Evolutionary conservation across 2,329 filamentous ascomycete species (phyloP).

Genomic region (Penicillium hordei): DNA sequence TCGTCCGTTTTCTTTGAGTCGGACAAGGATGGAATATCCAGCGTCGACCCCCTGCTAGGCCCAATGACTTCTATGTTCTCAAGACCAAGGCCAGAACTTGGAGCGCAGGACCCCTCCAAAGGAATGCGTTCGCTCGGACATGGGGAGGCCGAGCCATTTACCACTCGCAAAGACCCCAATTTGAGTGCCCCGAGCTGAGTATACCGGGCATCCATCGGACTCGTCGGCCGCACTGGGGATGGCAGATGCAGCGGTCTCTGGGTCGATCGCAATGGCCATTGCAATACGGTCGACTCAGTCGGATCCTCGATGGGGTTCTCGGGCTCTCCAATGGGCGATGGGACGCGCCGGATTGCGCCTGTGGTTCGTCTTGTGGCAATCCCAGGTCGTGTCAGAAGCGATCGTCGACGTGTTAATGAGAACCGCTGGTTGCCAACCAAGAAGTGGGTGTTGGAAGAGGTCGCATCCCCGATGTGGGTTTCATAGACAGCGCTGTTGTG

Average conservation of each 20-base stretch:
- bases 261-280: constrained; percentile 23
- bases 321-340: constrained; percentile 27
- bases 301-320: constrained; percentile 13
- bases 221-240: constrained; percentile 20
- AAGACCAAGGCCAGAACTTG: constrained; percentile 18
- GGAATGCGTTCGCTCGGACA: constrained; percentile 37
- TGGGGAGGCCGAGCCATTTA: constrained; percentile 41
- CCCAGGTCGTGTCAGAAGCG: constrained; percentile 37
- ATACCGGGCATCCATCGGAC: constrained; percentile 36
- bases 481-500: constrained; percentile 27
- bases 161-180: constrained; percentile 41
- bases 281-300: constrained; percentile 14
- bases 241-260: constrained; percentile 11
- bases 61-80: constrained; percentile 12
- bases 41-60: constrained; percentile 6
- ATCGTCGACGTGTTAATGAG: constrained; percentile 40
- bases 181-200: constrained; percentile 45
- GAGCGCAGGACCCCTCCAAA: constrained; percentile 16
- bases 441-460: constrained; percentile 37
- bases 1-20: constrained; percentile 25
- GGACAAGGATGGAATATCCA: constrained; percentile 22
- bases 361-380: constrained; percentile 38
- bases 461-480: constrained; percentile 20
- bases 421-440: constrained; percentile 35
- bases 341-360: constrained; percentile 22